Evolutionary conservation across 257 asterid genomes (phyloP).

Genomic region (Nicotiana attenuata): DNA sequence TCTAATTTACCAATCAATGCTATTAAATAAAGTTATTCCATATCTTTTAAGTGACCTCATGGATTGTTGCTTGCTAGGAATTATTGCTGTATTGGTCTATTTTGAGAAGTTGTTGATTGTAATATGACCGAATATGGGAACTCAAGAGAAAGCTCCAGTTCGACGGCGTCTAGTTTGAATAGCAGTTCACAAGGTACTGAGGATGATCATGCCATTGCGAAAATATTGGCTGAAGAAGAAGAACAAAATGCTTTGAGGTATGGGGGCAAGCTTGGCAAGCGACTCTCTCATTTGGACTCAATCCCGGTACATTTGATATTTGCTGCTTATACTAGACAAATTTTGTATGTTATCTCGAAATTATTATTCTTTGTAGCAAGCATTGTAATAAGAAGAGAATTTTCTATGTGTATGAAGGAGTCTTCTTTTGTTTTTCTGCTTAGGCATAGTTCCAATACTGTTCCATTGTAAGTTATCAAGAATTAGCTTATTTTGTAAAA

Average conservation of each 20-base stretch:
- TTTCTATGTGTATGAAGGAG: background rate
- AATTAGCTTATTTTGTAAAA: background rate
- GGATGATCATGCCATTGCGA: constrained; percentile 91
- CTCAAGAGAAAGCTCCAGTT: constrained; percentile 47
- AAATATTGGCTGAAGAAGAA: constrained; percentile 70
- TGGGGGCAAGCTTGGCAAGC: constrained; percentile 57
- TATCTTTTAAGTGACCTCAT: no score
- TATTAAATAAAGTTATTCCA: no score
- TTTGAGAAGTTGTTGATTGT: background rate
- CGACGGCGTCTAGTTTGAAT: constrained; percentile 62
- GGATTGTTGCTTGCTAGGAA: background rate
- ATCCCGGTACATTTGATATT: constrained; percentile 50
- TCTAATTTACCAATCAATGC: no score
- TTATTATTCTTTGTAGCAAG: background rate
- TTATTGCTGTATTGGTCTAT: background rate
- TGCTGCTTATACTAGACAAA: background rate
- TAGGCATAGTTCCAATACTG: background rate
- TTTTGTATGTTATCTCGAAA: no score
- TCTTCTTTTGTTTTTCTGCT: background rate
- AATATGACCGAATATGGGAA: constrained; percentile 45
- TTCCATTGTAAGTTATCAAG: background rate
- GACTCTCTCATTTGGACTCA: constrained; percentile 90
- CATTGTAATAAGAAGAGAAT: background rate
- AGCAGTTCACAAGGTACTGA: constrained; percentile 76
- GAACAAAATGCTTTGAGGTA: constrained; percentile 20